Evolutionary conservation across 306 rosid genomes (phyloP), one percentile per base, ranked within the genome.

Genomic region (Arachis stenosperma): DNA sequence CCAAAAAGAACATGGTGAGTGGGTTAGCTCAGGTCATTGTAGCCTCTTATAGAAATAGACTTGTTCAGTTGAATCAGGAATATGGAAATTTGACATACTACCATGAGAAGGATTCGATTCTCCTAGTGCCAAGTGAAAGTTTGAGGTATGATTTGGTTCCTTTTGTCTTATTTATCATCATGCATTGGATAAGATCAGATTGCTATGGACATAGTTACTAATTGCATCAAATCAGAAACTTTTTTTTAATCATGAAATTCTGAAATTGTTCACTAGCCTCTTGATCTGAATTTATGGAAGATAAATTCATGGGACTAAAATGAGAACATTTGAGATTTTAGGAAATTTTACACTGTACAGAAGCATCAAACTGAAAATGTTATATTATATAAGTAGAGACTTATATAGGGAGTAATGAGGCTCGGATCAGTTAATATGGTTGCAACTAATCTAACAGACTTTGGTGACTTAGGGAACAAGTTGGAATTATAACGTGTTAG

Each of bases 11-110:
- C 67, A 37, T 71, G 56, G n/a, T 78, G 22, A 63, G 47, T 65
- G 68, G 73, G 17, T 46, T 71, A 17, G 73, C 68, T 63, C 77
- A 71, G 10, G 82, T 78, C n/a, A n/a, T 78, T 71, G 82, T 78
- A 36, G 82, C 82, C 70, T 78, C 77, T 55, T 71, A 64, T 60
- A 71, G 52, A 78, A 78, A 78, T 39, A 78, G 82, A 46, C 44
- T 44, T 48, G 36, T 71, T 46, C 67, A 64, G 73, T 71, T 71
- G 22, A 67, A 72, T 13, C 67, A 17, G 6, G 67, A 70, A 27
- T 33, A 40, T 3, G 9, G 5, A 42, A 27, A 46, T 64, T 61
- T 13, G 9, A 13, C 41, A 6, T 78, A 71, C 53, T 71, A 78
- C 67, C 61, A 37, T 46, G 82, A 64, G 6, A 64, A 78, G 39